These are phyloP conservation scores for Rhizopogon rudus DNA, from an alignment of 768 basidiomycete genomes.

Conservation along the genomic window DNA sequence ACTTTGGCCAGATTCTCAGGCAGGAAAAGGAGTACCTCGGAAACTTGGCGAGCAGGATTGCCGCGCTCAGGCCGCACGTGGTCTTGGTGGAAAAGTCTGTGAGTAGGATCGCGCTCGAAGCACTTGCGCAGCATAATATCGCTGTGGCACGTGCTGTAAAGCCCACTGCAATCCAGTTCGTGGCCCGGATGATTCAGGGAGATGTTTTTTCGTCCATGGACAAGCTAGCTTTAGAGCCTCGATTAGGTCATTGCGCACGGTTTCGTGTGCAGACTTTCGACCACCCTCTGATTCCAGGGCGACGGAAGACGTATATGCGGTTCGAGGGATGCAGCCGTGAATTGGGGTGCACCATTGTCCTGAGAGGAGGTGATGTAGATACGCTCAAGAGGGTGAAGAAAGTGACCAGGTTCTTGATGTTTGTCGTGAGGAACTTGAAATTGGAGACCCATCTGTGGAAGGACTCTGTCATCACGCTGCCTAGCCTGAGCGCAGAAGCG, in stretches of 20 bases:
- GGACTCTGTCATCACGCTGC: conserved; percentile 75
- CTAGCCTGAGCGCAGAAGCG: conserved; percentile 61
- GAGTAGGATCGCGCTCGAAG: conserved; percentile 85
- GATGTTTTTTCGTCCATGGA: conserved; percentile 97
- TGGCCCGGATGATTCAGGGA: conserved; percentile 92
- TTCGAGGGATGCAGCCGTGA: conserved; percentile 94
- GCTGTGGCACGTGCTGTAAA: conserved; percentile 90
- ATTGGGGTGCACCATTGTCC: conserved; percentile 90
- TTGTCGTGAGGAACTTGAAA: conserved; percentile 90
- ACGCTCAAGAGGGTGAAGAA: conserved; percentile 84
- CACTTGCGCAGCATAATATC: conserved; percentile 78
- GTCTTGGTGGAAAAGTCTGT: conserved; percentile 91
- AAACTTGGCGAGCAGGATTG: conserved; percentile 83
- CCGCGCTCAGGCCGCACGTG: conserved; percentile 87
- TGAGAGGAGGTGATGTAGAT: conserved; percentile 83
- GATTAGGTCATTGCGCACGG: conserved; percentile 79
- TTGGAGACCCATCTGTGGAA: conserved; percentile 94
- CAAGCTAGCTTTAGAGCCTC: conserved; percentile 84
- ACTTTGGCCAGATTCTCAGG: conserved; percentile 84
- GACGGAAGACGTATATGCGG: conserved; percentile 94
- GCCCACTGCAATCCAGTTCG: conserved; percentile 76
- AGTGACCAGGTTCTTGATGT: conserved; percentile 86
- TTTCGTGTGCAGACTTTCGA: conserved; percentile 93
- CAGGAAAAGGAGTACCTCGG: conserved; percentile 93
- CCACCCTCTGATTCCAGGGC: conserved; percentile 89